A percentile compares a stretch with the other conserved stretches of the same genome.
Evolutionary conservation across 345 rosid genomes (phyloP).

Genomic region (Lumnitzera littorea): DNA sequence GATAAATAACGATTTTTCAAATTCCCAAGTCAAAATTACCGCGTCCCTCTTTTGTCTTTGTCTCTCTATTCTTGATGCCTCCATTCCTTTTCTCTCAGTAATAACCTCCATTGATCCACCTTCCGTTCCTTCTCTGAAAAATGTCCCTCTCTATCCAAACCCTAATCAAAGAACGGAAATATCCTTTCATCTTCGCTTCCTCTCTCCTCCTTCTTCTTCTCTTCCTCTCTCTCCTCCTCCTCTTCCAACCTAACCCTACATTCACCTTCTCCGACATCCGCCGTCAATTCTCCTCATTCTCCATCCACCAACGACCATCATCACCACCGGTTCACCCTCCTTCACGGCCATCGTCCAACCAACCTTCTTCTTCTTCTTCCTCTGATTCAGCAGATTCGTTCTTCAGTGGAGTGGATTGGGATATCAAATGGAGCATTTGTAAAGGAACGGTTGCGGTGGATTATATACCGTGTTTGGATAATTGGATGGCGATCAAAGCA

Average conservation of each 20-base stretch:
- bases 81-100: neutral
- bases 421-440: constrained; percentile 46
- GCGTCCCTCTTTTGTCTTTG: constrained; percentile 5
- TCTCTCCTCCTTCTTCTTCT: constrained; percentile 23
- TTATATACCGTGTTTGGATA: constrained; percentile 82
- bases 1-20: constrained; percentile 7
- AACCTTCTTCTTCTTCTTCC: constrained; percentile 7
- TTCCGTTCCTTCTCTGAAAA: constrained; percentile 6
- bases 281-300: constrained; percentile 6
- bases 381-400: constrained; percentile 6
- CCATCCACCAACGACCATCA: constrained; percentile 27
- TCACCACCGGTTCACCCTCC: constrained; percentile 9
- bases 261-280: constrained; percentile 23
- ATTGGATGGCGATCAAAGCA: constrained; percentile 45
- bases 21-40: constrained; percentile 4
- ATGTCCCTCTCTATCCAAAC: constrained; percentile 26
- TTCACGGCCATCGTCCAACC: neutral
- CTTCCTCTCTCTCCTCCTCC: constrained; percentile 30
- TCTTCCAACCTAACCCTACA: constrained; percentile 9
- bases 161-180: constrained; percentile 34
- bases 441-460: constrained; percentile 43
- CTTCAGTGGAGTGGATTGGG: constrained; percentile 11
- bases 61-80: neutral
- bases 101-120: neutral
- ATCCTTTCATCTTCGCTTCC: constrained; percentile 41